Percentiles rank a stretch among this genome's conserved stretches.
phyloP scores from a whole-genome alignment of 2,329 filamentous ascomycete species.

The Xylariaceae sp. region DNA sequence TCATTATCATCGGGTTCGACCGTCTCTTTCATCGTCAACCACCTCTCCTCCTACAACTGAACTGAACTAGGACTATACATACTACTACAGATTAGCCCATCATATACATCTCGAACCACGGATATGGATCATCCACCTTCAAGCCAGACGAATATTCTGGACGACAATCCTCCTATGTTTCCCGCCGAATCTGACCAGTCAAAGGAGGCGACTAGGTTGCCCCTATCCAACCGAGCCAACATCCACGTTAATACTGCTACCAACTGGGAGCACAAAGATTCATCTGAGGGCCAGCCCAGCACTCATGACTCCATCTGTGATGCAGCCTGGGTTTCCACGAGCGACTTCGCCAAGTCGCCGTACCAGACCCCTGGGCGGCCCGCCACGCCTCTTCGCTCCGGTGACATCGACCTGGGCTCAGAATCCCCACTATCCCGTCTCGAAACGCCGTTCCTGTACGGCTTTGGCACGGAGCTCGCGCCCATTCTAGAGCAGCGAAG shows the following conservation, averaged over 20 bases:
- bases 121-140: constrained; percentile 15
- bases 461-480: constrained; percentile 36
- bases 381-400: constrained; percentile 14
- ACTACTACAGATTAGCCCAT: constrained; percentile 15
- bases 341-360: constrained; percentile 26
- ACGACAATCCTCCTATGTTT: neutral
- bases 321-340: constrained; percentile 33
- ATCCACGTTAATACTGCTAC: constrained; percentile 12
- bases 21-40: neutral
- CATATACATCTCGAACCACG: constrained; percentile 11
- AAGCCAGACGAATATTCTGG: constrained; percentile 7
- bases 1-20: neutral
- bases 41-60: constrained; percentile 12
- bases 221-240: constrained; percentile 28
- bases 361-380: constrained; percentile 21
- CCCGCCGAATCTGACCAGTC: neutral
- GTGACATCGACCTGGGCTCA: constrained; percentile 24
- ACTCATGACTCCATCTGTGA: constrained; percentile 36
- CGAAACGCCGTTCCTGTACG: constrained; percentile 36
- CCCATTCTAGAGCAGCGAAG: constrained; percentile 40
- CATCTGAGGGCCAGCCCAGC: constrained; percentile 35
- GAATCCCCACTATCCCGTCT: constrained; percentile 30
- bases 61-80: constrained; percentile 12
- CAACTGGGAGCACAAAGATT: constrained; percentile 34
- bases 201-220: constrained; percentile 16